These are phyloP conservation scores for Tremellales sp. DNA, from an alignment of 1,284 basidiomycete genomes.

Conservation along the genomic window DNA sequence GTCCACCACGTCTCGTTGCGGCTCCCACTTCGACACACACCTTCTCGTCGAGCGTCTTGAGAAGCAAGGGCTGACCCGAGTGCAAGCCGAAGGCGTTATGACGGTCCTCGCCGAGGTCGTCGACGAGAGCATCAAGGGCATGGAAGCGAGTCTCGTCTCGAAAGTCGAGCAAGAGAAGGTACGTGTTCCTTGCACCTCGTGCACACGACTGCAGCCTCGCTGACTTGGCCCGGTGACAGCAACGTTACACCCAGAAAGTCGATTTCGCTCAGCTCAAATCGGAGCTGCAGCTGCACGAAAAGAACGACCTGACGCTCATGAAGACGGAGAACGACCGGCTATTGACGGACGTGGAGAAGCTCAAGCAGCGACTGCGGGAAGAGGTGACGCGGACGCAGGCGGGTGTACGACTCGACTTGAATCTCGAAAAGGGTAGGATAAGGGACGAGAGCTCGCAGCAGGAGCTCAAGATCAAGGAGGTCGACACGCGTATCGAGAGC, in stretches of 20 bases:
- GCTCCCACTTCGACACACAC: constrained; percentile 82
- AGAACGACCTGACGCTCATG: constrained; percentile 94
- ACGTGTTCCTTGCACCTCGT: constrained; percentile 18
- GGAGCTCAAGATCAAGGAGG: constrained; percentile 96
- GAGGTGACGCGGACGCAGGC: constrained; percentile 89
- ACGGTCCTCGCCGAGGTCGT: constrained; percentile 89
- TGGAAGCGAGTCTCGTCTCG: constrained; percentile 90
- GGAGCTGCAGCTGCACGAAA: constrained; percentile 92
- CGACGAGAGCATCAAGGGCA: constrained; percentile 87
- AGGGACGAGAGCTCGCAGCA: constrained; percentile 89
- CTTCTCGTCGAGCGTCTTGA: constrained; percentile 86
- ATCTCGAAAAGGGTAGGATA: constrained; percentile 92
- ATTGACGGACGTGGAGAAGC: constrained; percentile 85
- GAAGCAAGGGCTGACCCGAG: constrained; percentile 76
- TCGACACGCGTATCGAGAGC: constrained; percentile 89
- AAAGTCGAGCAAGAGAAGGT: constrained; percentile 94
- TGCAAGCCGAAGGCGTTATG: constrained; percentile 93
- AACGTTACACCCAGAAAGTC: constrained; percentile 92
- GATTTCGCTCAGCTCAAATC: constrained; percentile 97
- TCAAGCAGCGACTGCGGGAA: constrained; percentile 90
- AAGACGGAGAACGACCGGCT: constrained; percentile 94
- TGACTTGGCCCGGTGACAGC: constrained; percentile 51
- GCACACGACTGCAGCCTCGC: background rate
- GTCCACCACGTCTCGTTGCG: constrained; percentile 13
- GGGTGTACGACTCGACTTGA: constrained; percentile 90